These are phyloP conservation scores for Flammula alnicola DNA, from an alignment of 1,284 basidiomycete species.

Conservation along the genomic window DNA sequence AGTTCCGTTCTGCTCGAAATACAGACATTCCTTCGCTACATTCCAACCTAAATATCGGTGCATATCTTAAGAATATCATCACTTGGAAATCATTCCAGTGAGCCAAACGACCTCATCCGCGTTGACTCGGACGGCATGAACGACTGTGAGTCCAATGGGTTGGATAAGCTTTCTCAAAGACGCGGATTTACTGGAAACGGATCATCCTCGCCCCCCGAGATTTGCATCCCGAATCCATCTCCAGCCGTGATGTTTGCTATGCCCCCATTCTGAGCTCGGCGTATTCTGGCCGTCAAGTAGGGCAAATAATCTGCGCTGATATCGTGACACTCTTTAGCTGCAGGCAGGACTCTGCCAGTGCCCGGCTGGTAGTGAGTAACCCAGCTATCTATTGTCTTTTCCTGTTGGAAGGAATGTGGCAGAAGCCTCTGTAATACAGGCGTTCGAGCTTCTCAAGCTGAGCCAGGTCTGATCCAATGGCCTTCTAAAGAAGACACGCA, in stretches of 20 bases:
- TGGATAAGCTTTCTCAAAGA: too few relatives aligned
- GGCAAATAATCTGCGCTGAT: neutral
- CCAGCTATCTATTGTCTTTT: neutral
- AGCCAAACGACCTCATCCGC: too few relatives aligned
- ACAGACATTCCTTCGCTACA: too few relatives aligned
- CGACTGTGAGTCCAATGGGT: too few relatives aligned
- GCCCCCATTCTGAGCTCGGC: neutral
- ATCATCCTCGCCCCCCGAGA: neutral
- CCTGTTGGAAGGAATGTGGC: neutral
- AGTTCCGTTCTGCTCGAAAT: too few relatives aligned
- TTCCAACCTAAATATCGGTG: too few relatives aligned
- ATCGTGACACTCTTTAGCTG: neutral
- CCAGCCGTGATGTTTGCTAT: neutral
- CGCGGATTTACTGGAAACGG: conserved; percentile 3
- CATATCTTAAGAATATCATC: too few relatives aligned
- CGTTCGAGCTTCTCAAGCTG: neutral
- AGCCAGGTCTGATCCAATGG: neutral
- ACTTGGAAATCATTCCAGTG: too few relatives aligned
- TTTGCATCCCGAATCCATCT: conserved; percentile 5
- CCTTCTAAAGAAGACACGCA: neutral
- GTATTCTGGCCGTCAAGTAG: neutral
- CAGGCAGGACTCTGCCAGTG: neutral
- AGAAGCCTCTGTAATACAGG: neutral
- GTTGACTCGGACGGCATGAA: too few relatives aligned
- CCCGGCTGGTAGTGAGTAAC: neutral